Percentiles rank a stretch among this genome's conserved stretches.
Conservation (phyloP, 768 basidiomycete genomes). For the Chlorophyllum brunneum region DNA sequence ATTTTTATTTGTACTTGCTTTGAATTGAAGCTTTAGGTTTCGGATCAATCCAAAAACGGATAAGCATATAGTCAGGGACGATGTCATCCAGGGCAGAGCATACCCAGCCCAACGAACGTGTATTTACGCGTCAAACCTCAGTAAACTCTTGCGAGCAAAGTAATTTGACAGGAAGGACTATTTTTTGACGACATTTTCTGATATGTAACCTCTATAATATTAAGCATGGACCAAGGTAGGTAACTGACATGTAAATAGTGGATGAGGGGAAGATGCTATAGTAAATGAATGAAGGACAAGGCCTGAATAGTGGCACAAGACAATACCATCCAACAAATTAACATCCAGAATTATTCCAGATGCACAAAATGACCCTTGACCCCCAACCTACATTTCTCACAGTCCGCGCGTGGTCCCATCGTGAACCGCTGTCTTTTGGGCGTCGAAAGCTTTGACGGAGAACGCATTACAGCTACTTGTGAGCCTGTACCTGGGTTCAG, state of each 20-base stretch:
- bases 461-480: not conserved
- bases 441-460: constrained; percentile 12
- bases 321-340: not conserved
- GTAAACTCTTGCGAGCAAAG: too few relatives aligned
- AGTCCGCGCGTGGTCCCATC: constrained; percentile 71
- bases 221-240: too few relatives aligned
- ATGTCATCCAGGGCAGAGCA: not conserved
- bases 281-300: not conserved
- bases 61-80: too few relatives aligned
- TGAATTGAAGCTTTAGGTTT: not conserved
- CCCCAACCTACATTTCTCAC: constrained; percentile 59
- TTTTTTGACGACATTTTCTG: too few relatives aligned
- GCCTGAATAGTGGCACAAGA: not conserved
- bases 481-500: not conserved
- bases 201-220: too few relatives aligned
- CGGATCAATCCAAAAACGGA: not conserved
- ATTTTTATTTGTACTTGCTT: constrained; percentile 4
- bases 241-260: too few relatives aligned
- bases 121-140: too few relatives aligned
- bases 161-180: too few relatives aligned
- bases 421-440: constrained; percentile 46
- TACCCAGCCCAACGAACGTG: too few relatives aligned
- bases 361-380: constrained; percentile 75
- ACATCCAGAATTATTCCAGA: constrained; percentile 36
- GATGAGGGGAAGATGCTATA: too few relatives aligned